These are phyloP conservation scores for Aspergillus carlsbadensis DNA, from an alignment of 495 filamentous ascomycete species.

Conservation along the genomic window DNA sequence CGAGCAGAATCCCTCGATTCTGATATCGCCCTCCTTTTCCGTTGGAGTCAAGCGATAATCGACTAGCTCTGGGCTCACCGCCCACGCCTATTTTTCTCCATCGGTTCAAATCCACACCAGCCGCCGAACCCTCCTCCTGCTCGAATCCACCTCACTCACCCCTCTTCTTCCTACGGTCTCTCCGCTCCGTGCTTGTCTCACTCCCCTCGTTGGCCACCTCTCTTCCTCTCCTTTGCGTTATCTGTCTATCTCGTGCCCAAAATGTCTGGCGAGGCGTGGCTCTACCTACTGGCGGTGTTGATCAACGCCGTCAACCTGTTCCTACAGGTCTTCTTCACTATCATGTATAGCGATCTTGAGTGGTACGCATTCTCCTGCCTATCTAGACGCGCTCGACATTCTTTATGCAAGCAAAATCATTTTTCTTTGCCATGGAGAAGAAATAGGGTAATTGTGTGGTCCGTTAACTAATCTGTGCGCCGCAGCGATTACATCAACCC, in stretches of 20 bases:
- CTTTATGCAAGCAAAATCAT: no score
- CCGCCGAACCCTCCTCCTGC: constrained; percentile 7
- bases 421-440: neutral
- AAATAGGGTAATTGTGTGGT: neutral
- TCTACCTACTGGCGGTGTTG: constrained; percentile 96
- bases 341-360: constrained; percentile 99
- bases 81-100: constrained; percentile 18
- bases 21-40: neutral
- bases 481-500: constrained; percentile 98
- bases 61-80: constrained; percentile 13
- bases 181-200: constrained; percentile 1
- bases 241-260: constrained; percentile 38
- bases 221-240: constrained; percentile 11
- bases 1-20: neutral
- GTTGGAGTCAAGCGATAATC: neutral
- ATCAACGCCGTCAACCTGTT: constrained; percentile 99
- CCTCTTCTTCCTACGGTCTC: constrained; percentile 6
- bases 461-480: constrained; percentile 20
- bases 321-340: constrained; percentile 99
- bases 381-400: no score
- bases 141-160: constrained; percentile 11
- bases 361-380: constrained; percentile 60
- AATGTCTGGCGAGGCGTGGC: constrained; percentile 99
- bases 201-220: neutral
- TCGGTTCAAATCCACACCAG: constrained; percentile 16